Evolutionary conservation across 306 rosid genomes (phyloP).

Genomic region (Vicia villosa): DNA sequence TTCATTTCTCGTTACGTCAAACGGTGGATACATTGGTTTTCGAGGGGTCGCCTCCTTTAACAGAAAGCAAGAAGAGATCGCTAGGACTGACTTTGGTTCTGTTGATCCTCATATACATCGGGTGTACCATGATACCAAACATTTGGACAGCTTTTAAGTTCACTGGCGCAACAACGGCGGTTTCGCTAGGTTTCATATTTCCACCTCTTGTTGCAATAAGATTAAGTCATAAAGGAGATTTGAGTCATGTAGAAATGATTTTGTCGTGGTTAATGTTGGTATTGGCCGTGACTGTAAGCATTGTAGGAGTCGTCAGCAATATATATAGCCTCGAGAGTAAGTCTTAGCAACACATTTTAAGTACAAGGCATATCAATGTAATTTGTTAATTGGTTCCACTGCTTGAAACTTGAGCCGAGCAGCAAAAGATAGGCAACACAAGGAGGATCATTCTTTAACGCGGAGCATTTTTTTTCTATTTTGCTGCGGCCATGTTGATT

Average conservation of each 20-base stretch:
- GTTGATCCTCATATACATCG: constrained; percentile 76
- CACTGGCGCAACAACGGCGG: constrained; percentile 94
- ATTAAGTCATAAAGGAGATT: constrained; percentile 51
- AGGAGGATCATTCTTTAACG: constrained; percentile 39
- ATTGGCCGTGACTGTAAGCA: constrained; percentile 66
- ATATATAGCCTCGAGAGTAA: constrained; percentile 61
- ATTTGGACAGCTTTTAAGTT: constrained; percentile 96
- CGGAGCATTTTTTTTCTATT: constrained; percentile 4
- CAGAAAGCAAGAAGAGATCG: constrained; percentile 80
- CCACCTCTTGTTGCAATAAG: constrained; percentile 76
- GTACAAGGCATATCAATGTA: constrained; percentile 24
- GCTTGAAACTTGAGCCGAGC: constrained; percentile 13
- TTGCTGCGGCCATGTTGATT: constrained; percentile 25
- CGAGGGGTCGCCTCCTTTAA: constrained; percentile 70
- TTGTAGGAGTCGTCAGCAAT: constrained; percentile 78
- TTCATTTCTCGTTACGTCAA: constrained; percentile 87
- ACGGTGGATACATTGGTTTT: constrained; percentile 77
- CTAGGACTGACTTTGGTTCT: constrained; percentile 69
- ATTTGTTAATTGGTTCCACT: constrained; percentile 35
- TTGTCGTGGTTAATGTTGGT: constrained; percentile 73
- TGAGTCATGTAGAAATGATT: constrained; percentile 57
- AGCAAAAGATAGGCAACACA: constrained; percentile 12
- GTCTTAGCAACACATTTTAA: constrained; percentile 44
- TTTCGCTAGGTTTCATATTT: constrained; percentile 86
- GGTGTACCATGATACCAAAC: constrained; percentile 91